Evolutionary conservation across 176 grass and related monocot species (phyloP), one percentile per base, ranked within the genome.

Genomic region (Juncus effusus): DNA sequence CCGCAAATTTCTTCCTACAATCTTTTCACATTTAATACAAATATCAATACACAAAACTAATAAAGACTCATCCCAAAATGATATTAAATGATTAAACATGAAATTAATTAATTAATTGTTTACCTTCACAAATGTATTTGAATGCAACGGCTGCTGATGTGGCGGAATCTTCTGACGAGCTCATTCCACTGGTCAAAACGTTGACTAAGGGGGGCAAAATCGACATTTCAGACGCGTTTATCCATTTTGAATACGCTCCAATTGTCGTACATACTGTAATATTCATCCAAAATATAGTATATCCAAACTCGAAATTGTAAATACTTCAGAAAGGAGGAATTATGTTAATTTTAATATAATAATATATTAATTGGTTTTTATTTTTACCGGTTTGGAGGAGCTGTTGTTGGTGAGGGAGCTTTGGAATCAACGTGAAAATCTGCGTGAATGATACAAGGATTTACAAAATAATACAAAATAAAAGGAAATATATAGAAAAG

Each of bases 81-180:
- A 70, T 12, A 3, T 56, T 69, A 58, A 72, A 14, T 3, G 35
- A 59, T 54, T 13, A 2, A 19, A 38, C 44, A 9, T 47, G 2
- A 47, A 47, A 47, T 47, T 6, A 6, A 47, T 47, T 47, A 6
- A 47, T 47, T 47, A 6, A 6, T 75, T 54, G n/a, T 49, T 42
- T 89, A 99, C 94, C 94, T 99, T 99, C 94, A 86, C 94, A 99
- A 86, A 99, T 93, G 79, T 93, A 86, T 72, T 99, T 99, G 70
- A 93, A 99, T 80, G 94, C 76, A 78, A 99, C 44, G 80, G 85
- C 90, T 71, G 88, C 85, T 47, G 94, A 85, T 63, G 85, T 80
- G 67, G 88, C 94, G 68, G 75, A 84, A 67, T 90, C 88, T 69
- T 93, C 88, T 47, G 94, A 99, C 69, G 80, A 80, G 41, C 78